phyloP scores from a whole-genome alignment of 1,284 basidiomycete genomes.

The Psilocybe mexicana region DNA sequence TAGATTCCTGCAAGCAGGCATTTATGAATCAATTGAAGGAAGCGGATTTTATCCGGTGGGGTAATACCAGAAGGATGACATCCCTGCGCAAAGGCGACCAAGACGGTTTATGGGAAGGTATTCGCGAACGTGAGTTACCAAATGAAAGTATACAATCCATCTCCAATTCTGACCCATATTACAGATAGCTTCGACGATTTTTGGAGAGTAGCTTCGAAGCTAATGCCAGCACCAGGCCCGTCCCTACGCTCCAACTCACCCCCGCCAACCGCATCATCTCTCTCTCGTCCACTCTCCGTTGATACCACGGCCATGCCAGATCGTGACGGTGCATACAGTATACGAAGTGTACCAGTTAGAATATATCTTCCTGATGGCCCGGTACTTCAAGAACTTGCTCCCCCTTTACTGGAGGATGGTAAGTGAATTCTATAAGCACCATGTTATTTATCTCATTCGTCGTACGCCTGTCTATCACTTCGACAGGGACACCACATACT shows the following conservation, averaged over 20 bases:
- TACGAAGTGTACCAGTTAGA: slow-evolving; percentile 85
- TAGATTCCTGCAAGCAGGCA: slow-evolving; percentile 84
- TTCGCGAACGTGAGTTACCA: slow-evolving; percentile 76
- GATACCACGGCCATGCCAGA: slow-evolving; percentile 61
- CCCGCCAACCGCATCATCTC: slow-evolving; percentile 52
- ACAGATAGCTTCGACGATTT: slow-evolving; percentile 94
- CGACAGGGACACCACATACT: slow-evolving; percentile 59
- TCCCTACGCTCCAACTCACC: slow-evolving; percentile 45
- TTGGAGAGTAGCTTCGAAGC: slow-evolving; percentile 87
- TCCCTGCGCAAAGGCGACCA: slow-evolving; percentile 86
- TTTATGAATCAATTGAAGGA: slow-evolving; percentile 96
- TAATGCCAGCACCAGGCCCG: slow-evolving; percentile 69
- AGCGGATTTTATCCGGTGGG: slow-evolving; percentile 93
- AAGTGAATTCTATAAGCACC: slow-evolving; percentile 30
- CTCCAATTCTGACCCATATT: slow-evolving; percentile 11
- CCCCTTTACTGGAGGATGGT: slow-evolving; percentile 73
- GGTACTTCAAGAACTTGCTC: slow-evolving; percentile 85
- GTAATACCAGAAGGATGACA: slow-evolving; percentile 90
- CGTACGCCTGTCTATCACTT: not conserved
- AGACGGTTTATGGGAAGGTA: slow-evolving; percentile 93
- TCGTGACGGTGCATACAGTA: slow-evolving; percentile 78
- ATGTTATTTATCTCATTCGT: not conserved
- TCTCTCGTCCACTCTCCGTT: slow-evolving; percentile 67
- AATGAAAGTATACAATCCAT: not conserved
- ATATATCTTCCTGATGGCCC: slow-evolving; percentile 92